Evolutionary conservation across 208 protist species (phyloP), one percentile per base, ranked within the genome.

Genomic region (Wallacemonas sp.): DNA sequence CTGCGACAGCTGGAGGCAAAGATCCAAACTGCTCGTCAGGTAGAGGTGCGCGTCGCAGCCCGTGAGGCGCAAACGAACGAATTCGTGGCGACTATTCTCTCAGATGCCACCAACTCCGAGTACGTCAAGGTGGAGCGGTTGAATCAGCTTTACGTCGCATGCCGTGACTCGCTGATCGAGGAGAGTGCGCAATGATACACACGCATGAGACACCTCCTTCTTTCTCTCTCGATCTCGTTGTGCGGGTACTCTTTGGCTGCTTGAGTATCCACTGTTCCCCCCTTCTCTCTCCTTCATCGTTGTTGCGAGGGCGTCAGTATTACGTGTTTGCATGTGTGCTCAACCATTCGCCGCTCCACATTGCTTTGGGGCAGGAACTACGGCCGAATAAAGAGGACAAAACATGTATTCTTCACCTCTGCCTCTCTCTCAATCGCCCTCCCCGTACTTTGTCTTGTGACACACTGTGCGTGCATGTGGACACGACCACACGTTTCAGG

Each of bases 1-100:
- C 55, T 69, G 12, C 69, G 43, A 2, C 26, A 64, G 9, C 52
- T 74, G 30, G 62, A 74, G 23, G 49, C 21, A 5, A 39, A 43
- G 2, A 61, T 74, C 34, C 34, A 68, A 3, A 54, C 58, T 16
- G 62, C 69, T 12, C 36, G 30, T 24, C 17, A 23, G 8, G 24
- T 26, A 12, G 39, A 48, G 32, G 24, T 23, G 5, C 62, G 54
- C 12, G 36, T 29, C 29, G 49, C 48, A 21, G 46, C 33, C 11
- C 12, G 55, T 14, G 47, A 74, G 62, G 21, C 29, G 43, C 60
- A 47, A 48, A 52, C 54, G 3, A 57, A 63, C 30, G 27, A 44
- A 34, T 38, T 54, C 21, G 24, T 68, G 24, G 26, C 24, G 21
- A 47, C 26, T 11, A 63, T 63, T 48, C 57, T 63, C 21, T 32